Evolutionary conservation across 2,329 filamentous ascomycete genomes (phyloP).

Genomic region (Colletotrichum salicis): DNA sequence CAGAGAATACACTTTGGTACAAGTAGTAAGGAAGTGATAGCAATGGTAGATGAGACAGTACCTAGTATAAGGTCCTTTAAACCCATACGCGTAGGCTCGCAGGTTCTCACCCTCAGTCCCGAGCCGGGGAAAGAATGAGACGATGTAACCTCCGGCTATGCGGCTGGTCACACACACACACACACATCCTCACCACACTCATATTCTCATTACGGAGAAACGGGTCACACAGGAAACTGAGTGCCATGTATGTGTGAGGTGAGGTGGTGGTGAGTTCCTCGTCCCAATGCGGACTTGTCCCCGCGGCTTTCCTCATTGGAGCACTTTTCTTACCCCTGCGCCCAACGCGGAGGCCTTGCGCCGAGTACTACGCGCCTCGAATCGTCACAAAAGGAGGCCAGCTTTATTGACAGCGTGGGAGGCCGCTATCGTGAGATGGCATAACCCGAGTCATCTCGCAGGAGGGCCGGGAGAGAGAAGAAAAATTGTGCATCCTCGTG

Average conservation of each 20-base stretch:
- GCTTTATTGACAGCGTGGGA: background rate
- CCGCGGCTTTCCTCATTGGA: conserved; percentile 30
- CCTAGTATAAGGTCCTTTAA: background rate
- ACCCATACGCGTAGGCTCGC: background rate
- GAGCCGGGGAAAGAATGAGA: background rate
- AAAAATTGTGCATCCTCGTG: conserved; percentile 8
- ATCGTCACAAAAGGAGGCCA: background rate
- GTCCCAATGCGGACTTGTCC: conserved; percentile 14
- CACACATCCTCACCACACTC: background rate
- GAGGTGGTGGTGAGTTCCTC: background rate
- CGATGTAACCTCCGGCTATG: conserved; percentile 30
- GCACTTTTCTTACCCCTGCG: conserved; percentile 22
- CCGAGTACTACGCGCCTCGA: conserved; percentile 31
- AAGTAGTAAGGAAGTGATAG: too few species aligned
- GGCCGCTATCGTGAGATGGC: conserved; percentile 13
- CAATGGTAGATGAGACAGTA: too few species aligned
- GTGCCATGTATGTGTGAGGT: background rate
- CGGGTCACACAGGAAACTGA: background rate
- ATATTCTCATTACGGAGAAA: conserved; percentile 7
- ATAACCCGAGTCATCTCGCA: conserved; percentile 8
- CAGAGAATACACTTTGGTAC: too few species aligned
- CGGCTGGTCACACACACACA: conserved; percentile 30
- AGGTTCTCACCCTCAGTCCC: conserved; percentile 12
- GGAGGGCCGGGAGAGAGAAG: background rate
- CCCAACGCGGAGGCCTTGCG: conserved; percentile 26